Conservation (phyloP, 2,329 filamentous ascomycete genomes). For the Alternaria ventricosa region DNA sequence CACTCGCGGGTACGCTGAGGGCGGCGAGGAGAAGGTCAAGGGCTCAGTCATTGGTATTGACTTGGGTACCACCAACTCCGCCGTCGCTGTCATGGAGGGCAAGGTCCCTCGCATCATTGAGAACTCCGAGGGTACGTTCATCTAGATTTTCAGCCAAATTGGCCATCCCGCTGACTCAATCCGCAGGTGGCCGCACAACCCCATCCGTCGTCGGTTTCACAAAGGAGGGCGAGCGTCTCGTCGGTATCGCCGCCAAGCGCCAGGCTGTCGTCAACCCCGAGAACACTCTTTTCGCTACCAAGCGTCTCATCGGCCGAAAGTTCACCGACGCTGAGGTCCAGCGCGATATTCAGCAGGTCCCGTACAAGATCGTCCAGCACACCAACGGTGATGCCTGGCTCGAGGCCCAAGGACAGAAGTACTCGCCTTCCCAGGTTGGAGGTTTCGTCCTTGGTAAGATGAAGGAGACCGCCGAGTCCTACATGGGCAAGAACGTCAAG, state of each 20-base stretch:
- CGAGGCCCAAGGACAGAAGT: conserved; percentile 89
- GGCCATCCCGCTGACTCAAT: conserved; percentile 15
- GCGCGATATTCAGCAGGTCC: conserved; percentile 95
- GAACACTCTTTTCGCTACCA: conserved; percentile 97
- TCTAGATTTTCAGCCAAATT: not conserved
- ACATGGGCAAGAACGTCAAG: conserved; percentile 88
- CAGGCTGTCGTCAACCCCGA: conserved; percentile 98
- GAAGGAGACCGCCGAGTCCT: conserved; percentile 97
- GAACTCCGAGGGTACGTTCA: conserved; percentile 81
- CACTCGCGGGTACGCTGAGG: conserved; percentile 74
- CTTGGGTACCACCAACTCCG: conserved; percentile 97
- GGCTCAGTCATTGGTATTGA: conserved; percentile 98
- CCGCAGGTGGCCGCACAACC: conserved; percentile 80
- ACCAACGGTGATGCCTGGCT: conserved; percentile 97
- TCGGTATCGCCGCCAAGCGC: conserved; percentile 96
- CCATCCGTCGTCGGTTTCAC: conserved; percentile 96
- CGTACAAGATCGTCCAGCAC: conserved; percentile 98
- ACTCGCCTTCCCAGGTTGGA: conserved; percentile 98
- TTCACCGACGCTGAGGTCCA: conserved; percentile 93
- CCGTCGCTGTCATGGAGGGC: conserved; percentile 97
- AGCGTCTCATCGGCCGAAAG: conserved; percentile 98
- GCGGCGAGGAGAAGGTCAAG: conserved; percentile 81
- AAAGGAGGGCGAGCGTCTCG: conserved; percentile 92
- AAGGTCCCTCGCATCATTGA: conserved; percentile 95
- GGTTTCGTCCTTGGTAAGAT: conserved; percentile 97